A percentile compares a stretch with the other conserved stretches of the same genome.
Evolutionary conservation across 768 basidiomycete species (phyloP).

Genomic region (Kwoniella sp.): DNA sequence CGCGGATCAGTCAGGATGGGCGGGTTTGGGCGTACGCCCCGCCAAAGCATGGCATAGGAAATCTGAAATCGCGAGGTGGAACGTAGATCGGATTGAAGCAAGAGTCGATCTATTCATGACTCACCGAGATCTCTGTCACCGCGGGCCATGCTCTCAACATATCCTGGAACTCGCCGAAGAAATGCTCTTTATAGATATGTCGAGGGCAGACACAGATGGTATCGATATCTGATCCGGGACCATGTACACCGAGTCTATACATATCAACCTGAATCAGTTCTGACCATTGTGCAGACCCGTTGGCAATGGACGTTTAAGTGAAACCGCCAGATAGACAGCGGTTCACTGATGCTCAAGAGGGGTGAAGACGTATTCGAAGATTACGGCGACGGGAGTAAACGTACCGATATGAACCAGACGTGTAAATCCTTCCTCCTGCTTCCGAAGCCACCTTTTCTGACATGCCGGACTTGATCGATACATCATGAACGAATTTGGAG

Average conservation of each 20-base stretch:
- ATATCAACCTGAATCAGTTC: neutral
- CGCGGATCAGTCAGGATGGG: too few species aligned
- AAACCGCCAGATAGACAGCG: too few species aligned
- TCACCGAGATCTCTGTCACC: constrained; percentile 82
- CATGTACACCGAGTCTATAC: constrained; percentile 83
- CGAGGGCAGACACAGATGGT: constrained; percentile 97
- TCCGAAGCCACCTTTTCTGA: constrained; percentile 84
- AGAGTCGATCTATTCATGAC: too few species aligned
- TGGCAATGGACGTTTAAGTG: too few species aligned
- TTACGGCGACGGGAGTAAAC: constrained; percentile 7
- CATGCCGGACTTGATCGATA: constrained; percentile 75
- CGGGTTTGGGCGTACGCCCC: neutral
- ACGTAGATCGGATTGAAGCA: neutral
- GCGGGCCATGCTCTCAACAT: constrained; percentile 84
- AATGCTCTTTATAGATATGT: constrained; percentile 92
- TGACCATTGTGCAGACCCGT: too few species aligned
- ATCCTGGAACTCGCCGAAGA: constrained; percentile 85
- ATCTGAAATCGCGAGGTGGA: neutral
- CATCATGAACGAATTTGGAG: constrained; percentile 85
- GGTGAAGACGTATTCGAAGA: too few species aligned
- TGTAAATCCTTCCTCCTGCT: constrained; percentile 98
- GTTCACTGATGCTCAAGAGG: too few species aligned
- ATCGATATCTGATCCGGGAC: constrained; percentile 94
- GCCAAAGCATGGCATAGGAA: neutral
- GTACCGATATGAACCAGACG: constrained; percentile 88